Evolutionary conservation across 768 basidiomycete species (phyloP), one percentile per base, ranked within the genome.

Genomic region (Pleurotus pulmonarius): DNA sequence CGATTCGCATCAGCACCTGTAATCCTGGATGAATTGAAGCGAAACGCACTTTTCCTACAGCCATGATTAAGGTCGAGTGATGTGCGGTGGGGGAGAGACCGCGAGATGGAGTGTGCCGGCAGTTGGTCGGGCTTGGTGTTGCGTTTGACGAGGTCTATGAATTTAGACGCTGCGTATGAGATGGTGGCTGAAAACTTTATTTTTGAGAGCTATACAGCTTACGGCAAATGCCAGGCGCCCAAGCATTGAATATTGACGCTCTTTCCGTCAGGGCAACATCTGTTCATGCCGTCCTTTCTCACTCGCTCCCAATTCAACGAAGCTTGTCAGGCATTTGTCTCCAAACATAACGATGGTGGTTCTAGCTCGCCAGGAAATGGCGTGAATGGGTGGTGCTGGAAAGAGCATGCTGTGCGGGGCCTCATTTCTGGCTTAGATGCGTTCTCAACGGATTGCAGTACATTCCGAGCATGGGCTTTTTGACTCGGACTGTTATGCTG

Each of bases 21-120:
- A 9, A 34, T 34, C 29, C 29, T 9, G 29, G 34, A 29, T 40
- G 45, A 18, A 43, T 56, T 43, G 59, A 39, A 46, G 37, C 9
- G 44, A 41, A 12, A 56, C 49, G 60, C 20, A 90, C 90, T 84
- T 92, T 92, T 73, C 90, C 90, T 78, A 93, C 91, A 70, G 90
- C 91, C 91, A 93, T 93, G 70, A 64, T 80, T 73, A 69, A 63
- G 65, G 70, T 70, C 61, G 65, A 68, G 63, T 67, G 57, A 69
- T 66, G 61, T 66, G 74, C 73, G 71, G 69, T 65, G 65, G 64
- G 65, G 68, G 63, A 56, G 57, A 63, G 65, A 73, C 75, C 73
- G 75, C 68, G 72, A 65, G 67, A 64, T 69, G 64, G 65, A 67
- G 68, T 62, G 65, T 68, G 74, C 73, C 75, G 76, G 73, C 66